These are phyloP conservation scores for Aspergillus clavatus DNA, from an alignment of 2,329 filamentous ascomycete genomes.

Conservation along the genomic window DNA sequence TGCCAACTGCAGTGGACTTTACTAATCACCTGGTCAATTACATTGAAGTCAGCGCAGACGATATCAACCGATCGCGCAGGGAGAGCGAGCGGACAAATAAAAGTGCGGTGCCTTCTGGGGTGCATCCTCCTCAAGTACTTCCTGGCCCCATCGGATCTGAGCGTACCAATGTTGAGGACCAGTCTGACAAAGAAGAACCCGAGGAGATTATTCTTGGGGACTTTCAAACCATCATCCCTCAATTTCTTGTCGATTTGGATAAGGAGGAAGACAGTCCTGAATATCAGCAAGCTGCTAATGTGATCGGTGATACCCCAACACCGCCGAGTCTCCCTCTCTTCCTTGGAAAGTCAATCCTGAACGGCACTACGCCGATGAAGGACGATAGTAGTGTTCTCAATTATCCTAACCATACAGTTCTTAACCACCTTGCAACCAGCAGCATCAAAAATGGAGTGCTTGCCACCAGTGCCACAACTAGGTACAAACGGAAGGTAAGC, in stretches of 20 bases:
- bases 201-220: constrained; percentile 53
- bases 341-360: constrained; percentile 88
- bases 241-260: constrained; percentile 79
- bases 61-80: constrained; percentile 44
- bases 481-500: constrained; percentile 78
- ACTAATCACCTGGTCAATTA: constrained; percentile 98
- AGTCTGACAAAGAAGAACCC: constrained; percentile 43
- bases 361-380: constrained; percentile 86
- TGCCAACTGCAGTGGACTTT: constrained; percentile 95
- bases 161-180: constrained; percentile 40
- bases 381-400: constrained; percentile 96
- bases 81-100: constrained; percentile 34
- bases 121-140: constrained; percentile 43
- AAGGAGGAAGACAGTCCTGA: constrained; percentile 70
- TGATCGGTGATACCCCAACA: constrained; percentile 72
- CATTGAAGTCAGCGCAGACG: constrained; percentile 81
- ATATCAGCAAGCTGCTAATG: constrained; percentile 69
- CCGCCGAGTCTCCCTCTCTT: constrained; percentile 87
- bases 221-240: constrained; percentile 72
- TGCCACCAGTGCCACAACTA: constrained; percentile 92
- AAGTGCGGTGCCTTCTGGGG: constrained; percentile 32
- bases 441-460: constrained; percentile 96
- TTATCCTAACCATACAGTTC: constrained; percentile 93
- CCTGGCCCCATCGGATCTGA: constrained; percentile 32
- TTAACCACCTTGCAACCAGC: constrained; percentile 95